phyloP scores from a whole-genome alignment of 805 yeast genomes.

The Wickerhamomyces rabaulensis region DNA sequence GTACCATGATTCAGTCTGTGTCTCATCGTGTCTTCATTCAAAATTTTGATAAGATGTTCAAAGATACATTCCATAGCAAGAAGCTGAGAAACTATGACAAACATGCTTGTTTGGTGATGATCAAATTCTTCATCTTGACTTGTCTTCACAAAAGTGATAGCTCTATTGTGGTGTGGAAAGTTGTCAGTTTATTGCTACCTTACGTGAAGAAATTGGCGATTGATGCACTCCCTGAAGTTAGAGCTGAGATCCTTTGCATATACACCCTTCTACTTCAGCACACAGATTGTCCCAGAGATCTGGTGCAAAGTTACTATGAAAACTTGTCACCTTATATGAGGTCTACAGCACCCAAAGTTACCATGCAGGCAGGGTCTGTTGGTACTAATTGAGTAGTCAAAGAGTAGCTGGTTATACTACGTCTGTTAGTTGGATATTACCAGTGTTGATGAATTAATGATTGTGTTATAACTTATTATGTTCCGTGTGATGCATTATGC shows the following conservation, averaged over 20 bases:
- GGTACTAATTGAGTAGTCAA: too few relatives aligned
- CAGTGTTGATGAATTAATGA: neutral
- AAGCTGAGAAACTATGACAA: conserved; percentile 18
- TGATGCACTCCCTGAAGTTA: conserved; percentile 18
- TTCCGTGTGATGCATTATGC: too few relatives aligned
- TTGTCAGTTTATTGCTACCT: conserved; percentile 7
- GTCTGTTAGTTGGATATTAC: too few relatives aligned
- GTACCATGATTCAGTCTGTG: conserved; percentile 21
- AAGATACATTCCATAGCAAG: conserved; percentile 9
- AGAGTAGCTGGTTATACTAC: too few relatives aligned
- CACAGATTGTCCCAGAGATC: neutral
- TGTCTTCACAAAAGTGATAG: conserved; percentile 3
- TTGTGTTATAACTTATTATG: too few relatives aligned
- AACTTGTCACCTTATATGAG: conserved; percentile 6
- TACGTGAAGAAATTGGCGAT: conserved; percentile 6
- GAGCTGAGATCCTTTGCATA: conserved; percentile 16
- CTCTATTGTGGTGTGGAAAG: neutral
- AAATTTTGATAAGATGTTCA: conserved; percentile 16
- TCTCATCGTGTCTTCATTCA: conserved; percentile 12
- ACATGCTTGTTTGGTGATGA: conserved; percentile 18
- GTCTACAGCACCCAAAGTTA: neutral
- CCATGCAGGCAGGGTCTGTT: too few relatives aligned
- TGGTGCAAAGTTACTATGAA: conserved; percentile 7
- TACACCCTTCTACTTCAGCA: conserved; percentile 11
- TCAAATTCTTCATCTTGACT: conserved; percentile 18